Evolutionary conservation across 345 rosid species (phyloP).

Genomic region (Clausena lansium): DNA sequence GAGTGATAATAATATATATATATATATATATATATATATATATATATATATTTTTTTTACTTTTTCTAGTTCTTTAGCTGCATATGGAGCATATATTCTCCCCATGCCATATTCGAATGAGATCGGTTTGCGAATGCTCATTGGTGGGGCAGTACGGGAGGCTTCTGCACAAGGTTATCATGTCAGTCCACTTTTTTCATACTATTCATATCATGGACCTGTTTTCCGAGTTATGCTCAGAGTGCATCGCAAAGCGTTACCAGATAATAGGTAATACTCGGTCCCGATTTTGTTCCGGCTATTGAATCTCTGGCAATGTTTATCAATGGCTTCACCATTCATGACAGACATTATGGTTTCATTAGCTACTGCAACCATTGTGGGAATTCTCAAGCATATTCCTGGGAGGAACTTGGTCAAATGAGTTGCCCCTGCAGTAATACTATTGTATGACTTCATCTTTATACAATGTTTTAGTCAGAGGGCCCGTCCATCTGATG

Average conservation of each 20-base stretch:
- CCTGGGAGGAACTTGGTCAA: constrained; percentile 69
- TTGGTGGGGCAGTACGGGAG: constrained; percentile 90
- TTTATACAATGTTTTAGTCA: background rate
- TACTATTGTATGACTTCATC: constrained; percentile 29
- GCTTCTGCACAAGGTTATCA: constrained; percentile 79
- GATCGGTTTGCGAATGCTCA: constrained; percentile 81
- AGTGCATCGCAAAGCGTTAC: constrained; percentile 59
- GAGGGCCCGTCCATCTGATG: background rate
- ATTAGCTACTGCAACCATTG: constrained; percentile 66
- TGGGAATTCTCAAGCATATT: constrained; percentile 58
- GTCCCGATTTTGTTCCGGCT: background rate
- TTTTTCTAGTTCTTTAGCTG: constrained; percentile 64
- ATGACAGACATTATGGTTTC: constrained; percentile 77
- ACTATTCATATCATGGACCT: constrained; percentile 86
- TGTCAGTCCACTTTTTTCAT: constrained; percentile 74
- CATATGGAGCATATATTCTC: constrained; percentile 77
- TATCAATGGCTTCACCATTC: constrained; percentile 12
- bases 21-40: too few species aligned
- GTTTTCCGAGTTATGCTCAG: constrained; percentile 71
- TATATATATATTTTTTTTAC: background rate
- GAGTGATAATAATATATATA: background rate
- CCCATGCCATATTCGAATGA: constrained; percentile 95
- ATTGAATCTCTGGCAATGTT: constrained; percentile 3
- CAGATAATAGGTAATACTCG: constrained; percentile 48
- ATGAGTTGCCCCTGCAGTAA: constrained; percentile 59